Evolutionary conservation across 495 filamentous ascomycete species (phyloP), one percentile per base, ranked within the genome.

Genomic region (Xylaria palmicola): DNA sequence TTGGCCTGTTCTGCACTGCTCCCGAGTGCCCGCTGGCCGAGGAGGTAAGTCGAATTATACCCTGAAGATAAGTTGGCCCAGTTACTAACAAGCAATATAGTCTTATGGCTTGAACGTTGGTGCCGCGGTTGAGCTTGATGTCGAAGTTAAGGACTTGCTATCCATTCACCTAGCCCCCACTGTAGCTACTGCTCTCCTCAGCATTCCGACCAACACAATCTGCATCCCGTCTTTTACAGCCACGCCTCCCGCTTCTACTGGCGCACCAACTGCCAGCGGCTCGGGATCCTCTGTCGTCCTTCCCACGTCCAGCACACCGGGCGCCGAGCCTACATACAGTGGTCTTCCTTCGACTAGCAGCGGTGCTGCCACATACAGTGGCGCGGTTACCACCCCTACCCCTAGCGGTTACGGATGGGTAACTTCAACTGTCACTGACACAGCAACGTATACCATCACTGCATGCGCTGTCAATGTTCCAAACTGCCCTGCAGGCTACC

Each of bases 161-260:
- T 69, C 69, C 0, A 37, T 79, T 39, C 62, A 72, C 58, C 62
- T 68, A 7, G 67, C 70, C 20, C 76, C 76, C 27, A 72, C 75
- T 7, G 61, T 75, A 3, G 72, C 75, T 40, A 76, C 70, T 40
- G 74, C 72, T 32, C 60, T 77, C 17, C 68, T 77, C 22, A 68
- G 62, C 51, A 63, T 67, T 37, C 72, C 75, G 17, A 73, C 72
- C 29, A 65, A 64, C 17, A 75, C 73, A 22, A 41, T 75, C 43
- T 76, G 75, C 67, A 53, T 60, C 53, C 67, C 60, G 20, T 39
- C 58, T 6, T 43, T 43, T 19, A 54, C 58, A 4, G 12, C 36
- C 17, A n/a, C 58, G 12, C 12, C 53, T 10, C 62, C 66, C 15
- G 52, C 66, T 51, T 69, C 69, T 63, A 55, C 69, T 30, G 27